Percentiles rank a stretch among this genome's conserved stretches.
These are phyloP conservation scores for Xylariaceae sp. DNA, from an alignment of 2,329 filamentous ascomycete species.

Conservation along the genomic window DNA sequence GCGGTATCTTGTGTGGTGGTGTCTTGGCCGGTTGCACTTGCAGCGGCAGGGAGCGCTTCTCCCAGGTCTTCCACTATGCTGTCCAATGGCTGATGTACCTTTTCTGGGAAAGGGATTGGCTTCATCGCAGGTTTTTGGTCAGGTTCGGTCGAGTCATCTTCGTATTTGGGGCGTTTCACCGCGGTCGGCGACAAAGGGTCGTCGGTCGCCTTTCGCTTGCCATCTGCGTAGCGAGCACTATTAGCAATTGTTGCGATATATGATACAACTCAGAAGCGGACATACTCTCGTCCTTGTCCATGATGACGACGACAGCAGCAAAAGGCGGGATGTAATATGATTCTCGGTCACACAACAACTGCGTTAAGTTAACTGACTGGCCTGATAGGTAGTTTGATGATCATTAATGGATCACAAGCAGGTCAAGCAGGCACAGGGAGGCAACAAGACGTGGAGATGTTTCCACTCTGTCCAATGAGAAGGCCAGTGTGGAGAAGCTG, in stretches of 20 bases:
- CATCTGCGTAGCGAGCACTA: conserved; percentile 37
- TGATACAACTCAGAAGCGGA: neutral
- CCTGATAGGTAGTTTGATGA: too few species aligned
- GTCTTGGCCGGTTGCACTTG: neutral
- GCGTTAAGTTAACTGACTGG: too few species aligned
- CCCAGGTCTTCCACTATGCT: neutral
- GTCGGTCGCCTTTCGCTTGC: conserved; percentile 69
- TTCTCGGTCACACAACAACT: too few species aligned
- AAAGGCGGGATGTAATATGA: conserved; percentile 5
- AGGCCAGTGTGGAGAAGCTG: too few species aligned
- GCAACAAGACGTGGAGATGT: too few species aligned
- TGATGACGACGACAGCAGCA: conserved; percentile 12
- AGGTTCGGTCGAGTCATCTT: conserved; percentile 36
- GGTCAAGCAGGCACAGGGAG: too few species aligned
- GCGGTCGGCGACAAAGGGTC: conserved; percentile 57
- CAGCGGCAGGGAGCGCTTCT: neutral
- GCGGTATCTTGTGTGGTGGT: neutral
- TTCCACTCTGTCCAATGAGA: too few species aligned
- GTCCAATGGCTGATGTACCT: neutral
- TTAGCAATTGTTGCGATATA: conserved; percentile 1
- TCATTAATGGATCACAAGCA: too few species aligned
- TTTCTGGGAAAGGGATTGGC: conserved; percentile 9
- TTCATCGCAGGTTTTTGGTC: conserved; percentile 45
- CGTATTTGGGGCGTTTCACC: conserved; percentile 58
- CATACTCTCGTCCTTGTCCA: conserved; percentile 40